Percentiles rank a stretch among this genome's conserved stretches.
Evolutionary conservation across 2,329 filamentous ascomycete genomes (phyloP).

Genomic region (Aureobasidium sp.): DNA sequence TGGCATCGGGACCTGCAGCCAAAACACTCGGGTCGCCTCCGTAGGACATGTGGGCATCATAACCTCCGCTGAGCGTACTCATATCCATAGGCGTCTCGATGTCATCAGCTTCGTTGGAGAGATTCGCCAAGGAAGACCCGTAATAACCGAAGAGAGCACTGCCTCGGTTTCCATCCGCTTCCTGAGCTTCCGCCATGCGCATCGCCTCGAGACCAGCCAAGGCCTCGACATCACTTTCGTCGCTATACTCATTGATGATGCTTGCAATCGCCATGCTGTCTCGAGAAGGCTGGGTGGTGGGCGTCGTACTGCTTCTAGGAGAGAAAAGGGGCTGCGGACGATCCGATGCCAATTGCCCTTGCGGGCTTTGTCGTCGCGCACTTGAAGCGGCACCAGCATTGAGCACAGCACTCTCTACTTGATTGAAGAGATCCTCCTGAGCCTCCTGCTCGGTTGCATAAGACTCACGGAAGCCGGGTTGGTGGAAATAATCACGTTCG

Average conservation of each 20-base stretch:
- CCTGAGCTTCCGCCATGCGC: conserved; percentile 72
- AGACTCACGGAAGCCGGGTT: conserved; percentile 19
- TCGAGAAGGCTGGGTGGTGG: conserved; percentile 36
- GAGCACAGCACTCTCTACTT: conserved; percentile 49
- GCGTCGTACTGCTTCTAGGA: conserved; percentile 30
- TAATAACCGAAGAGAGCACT: conserved; percentile 27
- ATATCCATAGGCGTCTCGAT: conserved; percentile 63
- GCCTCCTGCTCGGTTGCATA: conserved; percentile 27
- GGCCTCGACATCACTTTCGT: conserved; percentile 84
- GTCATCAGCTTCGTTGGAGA: conserved; percentile 54
- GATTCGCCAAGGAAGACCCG: conserved; percentile 29
- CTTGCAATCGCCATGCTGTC: conserved; percentile 1
- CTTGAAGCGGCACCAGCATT: conserved; percentile 24
- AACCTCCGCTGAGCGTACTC: conserved; percentile 67
- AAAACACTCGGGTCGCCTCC: conserved; percentile 45
- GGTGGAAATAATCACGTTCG: conserved; percentile 34
- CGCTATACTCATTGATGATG: conserved; percentile 39
- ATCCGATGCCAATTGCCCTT: conserved; percentile 24
- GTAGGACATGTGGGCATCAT: conserved; percentile 54
- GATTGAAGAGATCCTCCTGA: conserved; percentile 52
- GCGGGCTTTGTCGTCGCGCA: conserved; percentile 24
- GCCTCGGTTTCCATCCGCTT: conserved; percentile 53
- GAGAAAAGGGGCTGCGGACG: conserved; percentile 26
- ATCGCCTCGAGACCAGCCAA: conserved; percentile 77
- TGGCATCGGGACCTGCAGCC: conserved; percentile 28